Evolutionary conservation across 1,284 basidiomycete species (phyloP).

Genomic region (Xerocomus subilludens): DNA sequence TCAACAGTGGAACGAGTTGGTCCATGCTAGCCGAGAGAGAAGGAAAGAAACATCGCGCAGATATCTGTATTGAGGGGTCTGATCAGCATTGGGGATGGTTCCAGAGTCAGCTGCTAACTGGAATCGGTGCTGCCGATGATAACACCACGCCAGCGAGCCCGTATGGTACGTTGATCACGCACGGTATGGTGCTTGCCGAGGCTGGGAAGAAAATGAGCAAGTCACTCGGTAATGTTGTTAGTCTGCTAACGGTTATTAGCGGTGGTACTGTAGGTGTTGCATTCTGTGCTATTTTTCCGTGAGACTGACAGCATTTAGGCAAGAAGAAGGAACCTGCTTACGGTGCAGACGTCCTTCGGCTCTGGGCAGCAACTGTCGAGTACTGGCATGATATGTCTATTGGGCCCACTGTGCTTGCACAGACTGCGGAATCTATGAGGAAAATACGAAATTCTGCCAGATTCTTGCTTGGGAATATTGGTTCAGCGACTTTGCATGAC

Average conservation of each 20-base stretch:
- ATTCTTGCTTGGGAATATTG: constrained; percentile 90
- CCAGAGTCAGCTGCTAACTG: constrained; percentile 93
- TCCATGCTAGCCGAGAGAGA: constrained; percentile 68
- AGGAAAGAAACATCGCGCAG: constrained; percentile 67
- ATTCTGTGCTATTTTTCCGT: neutral
- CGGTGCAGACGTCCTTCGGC: constrained; percentile 87
- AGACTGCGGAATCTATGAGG: constrained; percentile 81
- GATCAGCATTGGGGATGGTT: constrained; percentile 99
- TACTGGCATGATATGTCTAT: constrained; percentile 91
- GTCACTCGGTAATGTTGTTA: constrained; percentile 92
- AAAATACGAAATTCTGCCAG: constrained; percentile 91
- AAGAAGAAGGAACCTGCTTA: constrained; percentile 79
- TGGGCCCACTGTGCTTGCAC: constrained; percentile 80
- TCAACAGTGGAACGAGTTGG: constrained; percentile 98
- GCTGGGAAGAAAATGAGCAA: constrained; percentile 99
- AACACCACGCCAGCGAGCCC: constrained; percentile 63
- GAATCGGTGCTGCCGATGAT: constrained; percentile 66
- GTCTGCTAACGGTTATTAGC: constrained; percentile 82
- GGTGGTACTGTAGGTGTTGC: constrained; percentile 76
- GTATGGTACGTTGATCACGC: constrained; percentile 89
- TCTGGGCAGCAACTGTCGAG: constrained; percentile 95
- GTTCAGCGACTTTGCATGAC: constrained; percentile 51
- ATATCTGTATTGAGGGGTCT: constrained; percentile 94
- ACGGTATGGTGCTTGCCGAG: constrained; percentile 97
- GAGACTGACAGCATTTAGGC: constrained; percentile 56